A percentile compares a stretch with the other conserved stretches of the same genome.
These are phyloP conservation scores for Sclerospora graminicola DNA, from an alignment of 352 stramenopile genomes.

Conservation along the genomic window DNA sequence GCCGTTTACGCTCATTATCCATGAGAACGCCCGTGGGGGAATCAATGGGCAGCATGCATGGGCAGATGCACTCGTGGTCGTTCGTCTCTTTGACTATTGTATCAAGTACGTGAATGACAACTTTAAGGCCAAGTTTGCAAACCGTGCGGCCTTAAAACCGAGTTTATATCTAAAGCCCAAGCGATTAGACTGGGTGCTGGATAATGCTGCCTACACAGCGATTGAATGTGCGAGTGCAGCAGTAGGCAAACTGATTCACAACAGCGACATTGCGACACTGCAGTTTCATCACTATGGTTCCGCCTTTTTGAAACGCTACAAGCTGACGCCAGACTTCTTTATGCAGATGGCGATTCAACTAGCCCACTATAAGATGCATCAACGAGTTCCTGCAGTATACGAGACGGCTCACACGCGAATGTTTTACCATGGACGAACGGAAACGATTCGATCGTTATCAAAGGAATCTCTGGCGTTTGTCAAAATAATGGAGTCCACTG, in stretches of 20 bases:
- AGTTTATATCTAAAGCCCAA: conserved; percentile 57
- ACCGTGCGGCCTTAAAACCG: conserved; percentile 59
- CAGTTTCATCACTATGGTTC: conserved; percentile 90
- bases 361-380: conserved; percentile 94
- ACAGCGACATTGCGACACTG: conserved; percentile 85
- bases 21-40: conserved; percentile 92
- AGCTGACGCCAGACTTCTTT: conserved; percentile 94
- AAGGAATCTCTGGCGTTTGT: conserved; percentile 87
- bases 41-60: conserved; percentile 95
- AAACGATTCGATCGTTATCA: conserved; percentile 85
- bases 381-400: conserved; percentile 90
- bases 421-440: conserved; percentile 95
- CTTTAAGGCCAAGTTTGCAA: conserved; percentile 80
- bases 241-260: conserved; percentile 88
- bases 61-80: conserved; percentile 94
- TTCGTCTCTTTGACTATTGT: conserved; percentile 90
- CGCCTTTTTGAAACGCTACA: conserved; percentile 89
- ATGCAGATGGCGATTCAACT: conserved; percentile 96
- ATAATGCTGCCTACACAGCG: conserved; percentile 64
- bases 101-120: conserved; percentile 89
- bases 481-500: conserved; percentile 80
- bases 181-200: conserved; percentile 73
- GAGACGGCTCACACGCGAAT: conserved; percentile 95
- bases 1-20: conserved; percentile 93
- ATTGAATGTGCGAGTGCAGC: conserved; percentile 84